Evolutionary conservation across 768 basidiomycete genomes (phyloP).

Genomic region (Boletus pseudopeckii): DNA sequence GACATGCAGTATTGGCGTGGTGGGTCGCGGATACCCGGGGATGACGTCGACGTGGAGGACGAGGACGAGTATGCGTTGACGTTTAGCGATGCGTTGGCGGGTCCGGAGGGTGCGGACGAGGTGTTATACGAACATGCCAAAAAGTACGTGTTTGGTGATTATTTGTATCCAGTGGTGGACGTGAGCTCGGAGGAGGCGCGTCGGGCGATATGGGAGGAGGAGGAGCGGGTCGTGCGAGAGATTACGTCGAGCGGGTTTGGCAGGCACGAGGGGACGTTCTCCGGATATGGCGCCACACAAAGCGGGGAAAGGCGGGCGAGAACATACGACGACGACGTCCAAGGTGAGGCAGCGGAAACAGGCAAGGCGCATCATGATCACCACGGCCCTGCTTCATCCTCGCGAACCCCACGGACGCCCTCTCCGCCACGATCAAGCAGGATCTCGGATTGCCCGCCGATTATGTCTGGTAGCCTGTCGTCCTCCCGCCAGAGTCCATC

Average conservation of each 20-base stretch:
- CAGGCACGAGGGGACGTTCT: neutral
- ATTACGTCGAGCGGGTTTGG: constrained; percentile 11
- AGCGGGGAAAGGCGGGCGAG: constrained; percentile 5
- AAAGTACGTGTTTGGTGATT: constrained; percentile 84
- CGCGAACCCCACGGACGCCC: neutral
- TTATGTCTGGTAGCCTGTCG: constrained; percentile 3
- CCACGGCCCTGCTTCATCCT: neutral
- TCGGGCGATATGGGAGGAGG: constrained; percentile 28
- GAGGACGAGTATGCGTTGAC: constrained; percentile 32
- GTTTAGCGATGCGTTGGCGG: constrained; percentile 31
- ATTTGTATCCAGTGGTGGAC: constrained; percentile 86
- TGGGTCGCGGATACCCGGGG: constrained; percentile 12
- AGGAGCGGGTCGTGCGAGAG: constrained; percentile 29
- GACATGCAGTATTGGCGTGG: constrained; percentile 42
- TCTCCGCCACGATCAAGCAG: constrained; percentile 8
- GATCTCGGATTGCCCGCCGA: constrained; percentile 7
- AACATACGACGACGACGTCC: constrained; percentile 7
- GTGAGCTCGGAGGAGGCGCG: constrained; percentile 58
- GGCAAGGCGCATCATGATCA: neutral
- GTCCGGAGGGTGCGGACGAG: constrained; percentile 69
- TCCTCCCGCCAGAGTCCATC: constrained; percentile 10
- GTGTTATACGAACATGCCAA: constrained; percentile 71
- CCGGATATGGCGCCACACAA: constrained; percentile 30
- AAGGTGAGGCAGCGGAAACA: constrained; percentile 6
- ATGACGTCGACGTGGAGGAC: constrained; percentile 35